These are phyloP conservation scores for Entomortierella parvispora DNA, from an alignment of 192 early-diverging fungal genomes.

Conservation along the genomic window DNA sequence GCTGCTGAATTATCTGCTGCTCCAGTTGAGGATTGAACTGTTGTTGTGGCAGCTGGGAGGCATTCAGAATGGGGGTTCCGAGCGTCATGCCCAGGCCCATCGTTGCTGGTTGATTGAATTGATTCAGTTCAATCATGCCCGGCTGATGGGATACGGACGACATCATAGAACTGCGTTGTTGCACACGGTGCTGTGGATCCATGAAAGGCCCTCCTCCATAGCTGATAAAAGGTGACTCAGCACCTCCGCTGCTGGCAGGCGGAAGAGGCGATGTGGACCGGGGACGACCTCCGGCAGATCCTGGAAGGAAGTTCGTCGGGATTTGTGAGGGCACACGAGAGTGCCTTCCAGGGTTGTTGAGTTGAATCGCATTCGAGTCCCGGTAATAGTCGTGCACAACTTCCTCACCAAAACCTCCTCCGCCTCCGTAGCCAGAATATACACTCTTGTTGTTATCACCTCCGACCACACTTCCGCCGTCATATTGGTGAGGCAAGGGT, in stretches of 20 bases:
- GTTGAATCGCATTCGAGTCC: constrained; percentile 42
- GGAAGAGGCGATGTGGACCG: constrained; percentile 24
- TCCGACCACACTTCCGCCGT: constrained; percentile 7
- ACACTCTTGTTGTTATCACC: constrained; percentile 24
- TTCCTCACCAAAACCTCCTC: constrained; percentile 31
- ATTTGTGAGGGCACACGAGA: constrained; percentile 29
- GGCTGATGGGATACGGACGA: constrained; percentile 18
- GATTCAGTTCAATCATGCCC: constrained; percentile 38
- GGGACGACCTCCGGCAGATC: constrained; percentile 18
- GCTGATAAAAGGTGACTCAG: background rate
- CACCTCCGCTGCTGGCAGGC: constrained; percentile 7
- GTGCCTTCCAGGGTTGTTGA: constrained; percentile 21
- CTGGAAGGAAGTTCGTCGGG: constrained; percentile 13
- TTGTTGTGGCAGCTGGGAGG: constrained; percentile 20
- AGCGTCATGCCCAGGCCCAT: constrained; percentile 35
- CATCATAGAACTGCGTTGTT: background rate
- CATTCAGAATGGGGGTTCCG: constrained; percentile 18
- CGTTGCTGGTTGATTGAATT: constrained; percentile 12
- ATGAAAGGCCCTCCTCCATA: constrained; percentile 11
- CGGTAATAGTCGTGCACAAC: constrained; percentile 32
- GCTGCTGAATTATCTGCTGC: constrained; percentile 16
- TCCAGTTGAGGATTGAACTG: constrained; percentile 8
- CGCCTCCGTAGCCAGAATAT: constrained; percentile 31
- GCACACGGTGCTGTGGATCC: constrained; percentile 15
- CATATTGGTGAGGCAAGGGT: constrained; percentile 19